phyloP scores from a whole-genome alignment of 768 basidiomycete species.

The Chalciporus sphaerocephalus region DNA sequence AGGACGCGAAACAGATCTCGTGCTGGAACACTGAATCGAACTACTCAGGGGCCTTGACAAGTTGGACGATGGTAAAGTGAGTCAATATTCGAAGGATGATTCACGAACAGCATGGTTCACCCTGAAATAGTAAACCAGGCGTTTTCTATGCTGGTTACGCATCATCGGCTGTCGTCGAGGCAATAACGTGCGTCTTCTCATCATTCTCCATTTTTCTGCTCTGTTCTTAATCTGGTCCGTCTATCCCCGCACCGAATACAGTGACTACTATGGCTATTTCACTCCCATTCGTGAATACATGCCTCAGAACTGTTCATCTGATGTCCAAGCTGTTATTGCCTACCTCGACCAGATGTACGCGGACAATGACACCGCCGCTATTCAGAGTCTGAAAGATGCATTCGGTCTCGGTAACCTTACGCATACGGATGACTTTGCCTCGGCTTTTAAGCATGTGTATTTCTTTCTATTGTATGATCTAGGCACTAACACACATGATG shows the following conservation, averaged over 20 bases:
- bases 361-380: slow-evolving; percentile 40
- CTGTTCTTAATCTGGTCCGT: neutral
- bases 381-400: slow-evolving; percentile 49
- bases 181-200: slow-evolving; percentile 34
- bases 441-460: slow-evolving; percentile 38
- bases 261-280: slow-evolving; percentile 48
- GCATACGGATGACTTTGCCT: slow-evolving; percentile 65
- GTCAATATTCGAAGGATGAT: slow-evolving; percentile 11
- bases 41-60: slow-evolving; percentile 40
- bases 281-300: slow-evolving; percentile 66
- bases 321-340: slow-evolving; percentile 58
- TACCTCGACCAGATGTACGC: slow-evolving; percentile 58
- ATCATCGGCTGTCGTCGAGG: slow-evolving; percentile 45
- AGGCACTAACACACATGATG: slow-evolving; percentile 27
- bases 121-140: slow-evolving; percentile 32
- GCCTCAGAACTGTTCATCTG: slow-evolving; percentile 71
- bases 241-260: slow-evolving; percentile 3
- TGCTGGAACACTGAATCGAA: neutral
- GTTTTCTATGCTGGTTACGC: slow-evolving; percentile 42
- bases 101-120: neutral
- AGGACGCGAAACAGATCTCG: too few relatives aligned
- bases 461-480: neutral
- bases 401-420: slow-evolving; percentile 56
- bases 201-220: neutral
- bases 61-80: slow-evolving; percentile 68